Evolutionary conservation across 2,329 filamentous ascomycete genomes (phyloP).

Genomic region (Monilinia aucupariae): DNA sequence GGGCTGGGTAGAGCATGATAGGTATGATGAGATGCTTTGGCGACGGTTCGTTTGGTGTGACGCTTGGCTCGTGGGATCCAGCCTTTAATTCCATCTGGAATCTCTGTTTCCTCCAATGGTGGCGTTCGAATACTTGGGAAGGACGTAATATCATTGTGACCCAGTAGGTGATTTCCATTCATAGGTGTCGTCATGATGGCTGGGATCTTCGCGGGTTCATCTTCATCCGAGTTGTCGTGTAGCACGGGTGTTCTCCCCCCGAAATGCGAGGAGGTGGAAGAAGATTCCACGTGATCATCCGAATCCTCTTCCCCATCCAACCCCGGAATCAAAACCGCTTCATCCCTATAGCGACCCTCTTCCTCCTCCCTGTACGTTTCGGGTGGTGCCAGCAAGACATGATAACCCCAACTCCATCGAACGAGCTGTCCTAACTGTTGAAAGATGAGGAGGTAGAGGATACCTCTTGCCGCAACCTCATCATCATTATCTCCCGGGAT

Average conservation of each 20-base stretch:
- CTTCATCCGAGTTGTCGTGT: conserved; percentile 39
- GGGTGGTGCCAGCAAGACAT: conserved; percentile 84
- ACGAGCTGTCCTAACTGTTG: conserved; percentile 94
- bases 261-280: conserved; percentile 32
- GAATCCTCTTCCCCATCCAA: conserved; percentile 36
- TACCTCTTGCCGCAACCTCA: conserved; percentile 87
- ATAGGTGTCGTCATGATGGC: conserved; percentile 23
- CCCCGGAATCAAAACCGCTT: conserved; percentile 45
- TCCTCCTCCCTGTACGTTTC: conserved; percentile 59
- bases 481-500: conserved; percentile 91
- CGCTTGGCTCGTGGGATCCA: conserved; percentile 38
- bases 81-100: conserved; percentile 41
- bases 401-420: conserved; percentile 97
- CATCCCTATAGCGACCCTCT: conserved; percentile 53
- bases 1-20: conserved; percentile 48
- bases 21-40: conserved; percentile 17
- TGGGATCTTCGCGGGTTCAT: conserved; percentile 37
- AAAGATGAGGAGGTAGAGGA: conserved; percentile 93
- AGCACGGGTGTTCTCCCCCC: conserved; percentile 34
- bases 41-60: conserved; percentile 29
- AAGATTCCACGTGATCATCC: conserved; percentile 21
- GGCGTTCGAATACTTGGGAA: conserved; percentile 51
- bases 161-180: conserved; percentile 26
- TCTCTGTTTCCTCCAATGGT: conserved; percentile 31
- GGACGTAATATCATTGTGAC: conserved; percentile 47